Evolutionary conservation across 2,329 filamentous ascomycete genomes (phyloP).

Genomic region (Sporothrix variecibatus): DNA sequence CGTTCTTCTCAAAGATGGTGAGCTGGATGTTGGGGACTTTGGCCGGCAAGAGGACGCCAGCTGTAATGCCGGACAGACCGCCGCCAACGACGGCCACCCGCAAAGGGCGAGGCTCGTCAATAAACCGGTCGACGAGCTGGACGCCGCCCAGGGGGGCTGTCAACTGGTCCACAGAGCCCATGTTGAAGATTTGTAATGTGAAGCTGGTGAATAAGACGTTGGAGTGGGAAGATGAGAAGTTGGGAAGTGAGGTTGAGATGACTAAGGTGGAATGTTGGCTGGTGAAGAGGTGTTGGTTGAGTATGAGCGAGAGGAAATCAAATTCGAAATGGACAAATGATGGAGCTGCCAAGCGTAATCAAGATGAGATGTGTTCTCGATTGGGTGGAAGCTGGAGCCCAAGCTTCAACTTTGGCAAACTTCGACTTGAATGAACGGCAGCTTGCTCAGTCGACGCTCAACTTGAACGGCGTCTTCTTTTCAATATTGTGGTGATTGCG

Average conservation of each 20-base stretch:
- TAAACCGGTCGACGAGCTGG: conserved; percentile 41
- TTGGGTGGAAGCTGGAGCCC: not conserved
- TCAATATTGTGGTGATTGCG: not conserved
- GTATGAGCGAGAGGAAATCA: not conserved
- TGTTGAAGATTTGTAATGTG: not conserved
- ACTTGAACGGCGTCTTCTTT: not conserved
- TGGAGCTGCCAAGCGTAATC: not conserved
- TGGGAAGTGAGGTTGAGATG: not conserved
- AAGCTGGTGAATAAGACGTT: not conserved
- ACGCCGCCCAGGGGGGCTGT: not conserved
- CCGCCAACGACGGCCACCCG: conserved; percentile 65
- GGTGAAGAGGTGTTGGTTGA: not conserved
- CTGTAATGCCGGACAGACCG: conserved; percentile 63
- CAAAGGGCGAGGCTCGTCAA: conserved; percentile 51
- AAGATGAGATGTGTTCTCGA: not conserved
- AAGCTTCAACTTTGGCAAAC: not conserved
- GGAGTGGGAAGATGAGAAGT: not conserved
- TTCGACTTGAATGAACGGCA: not conserved
- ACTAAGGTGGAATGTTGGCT: not conserved
- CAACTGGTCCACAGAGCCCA: conserved; percentile 20
- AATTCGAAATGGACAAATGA: not conserved
- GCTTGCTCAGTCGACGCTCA: not conserved
- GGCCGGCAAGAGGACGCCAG: conserved; percentile 65
- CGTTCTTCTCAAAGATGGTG: conserved; percentile 68
- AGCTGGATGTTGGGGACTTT: conserved; percentile 70